Base-by-base conservation (phyloP, 495 filamentous ascomycete species). In the Penicillium dipodomyicola region DNA sequence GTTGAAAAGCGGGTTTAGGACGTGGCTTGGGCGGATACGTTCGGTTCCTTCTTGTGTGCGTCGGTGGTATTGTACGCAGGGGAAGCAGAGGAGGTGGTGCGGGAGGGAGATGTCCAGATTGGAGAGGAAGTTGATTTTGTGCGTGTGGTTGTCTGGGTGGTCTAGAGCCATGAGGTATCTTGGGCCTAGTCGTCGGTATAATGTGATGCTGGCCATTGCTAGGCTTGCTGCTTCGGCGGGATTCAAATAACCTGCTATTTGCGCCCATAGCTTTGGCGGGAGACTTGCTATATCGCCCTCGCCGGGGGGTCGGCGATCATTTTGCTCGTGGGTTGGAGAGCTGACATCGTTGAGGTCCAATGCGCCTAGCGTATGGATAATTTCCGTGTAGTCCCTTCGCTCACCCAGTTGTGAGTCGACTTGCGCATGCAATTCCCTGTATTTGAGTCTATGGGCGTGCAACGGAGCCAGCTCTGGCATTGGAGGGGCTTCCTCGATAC, bases 11-110 rank as follows among this genome's bases (percentile, higher is more conserved):
- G 80, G 82, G 61, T 84, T 82, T 23, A 78, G 35, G 19, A 79
- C 70, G 41, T 72, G 67, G 17, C 75, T 66, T 1, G 76, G 72
- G 54, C 75, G 77, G 15, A 86, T 59, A 8, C 70, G 70, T 61
- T 86, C 83, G 46, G 69, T 40, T 47, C 82, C 81, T 35, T 67
- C 67, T 20, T 77, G 67, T 0, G 68, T 78, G 53, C 83, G 75
- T 5, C 63, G 65, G 64, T 86, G 83, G 61, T 75, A 86, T 23
- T 53, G 53, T 4, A 53, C 72, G 59, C 83, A 86, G n/a, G 77
- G 75, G 62, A 80, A 79, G 65, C 83, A 86, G 35, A 84, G 72
- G 22, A 86, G 72, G 53, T 84, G 80, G 37, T 72, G 62, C 0
- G 82, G 82, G 11, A 79, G 65, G 4, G 67, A 54, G 15, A 57